phyloP scores from a whole-genome alignment of 2,329 filamentous ascomycete species.

The Colletotrichum theobromicola region DNA sequence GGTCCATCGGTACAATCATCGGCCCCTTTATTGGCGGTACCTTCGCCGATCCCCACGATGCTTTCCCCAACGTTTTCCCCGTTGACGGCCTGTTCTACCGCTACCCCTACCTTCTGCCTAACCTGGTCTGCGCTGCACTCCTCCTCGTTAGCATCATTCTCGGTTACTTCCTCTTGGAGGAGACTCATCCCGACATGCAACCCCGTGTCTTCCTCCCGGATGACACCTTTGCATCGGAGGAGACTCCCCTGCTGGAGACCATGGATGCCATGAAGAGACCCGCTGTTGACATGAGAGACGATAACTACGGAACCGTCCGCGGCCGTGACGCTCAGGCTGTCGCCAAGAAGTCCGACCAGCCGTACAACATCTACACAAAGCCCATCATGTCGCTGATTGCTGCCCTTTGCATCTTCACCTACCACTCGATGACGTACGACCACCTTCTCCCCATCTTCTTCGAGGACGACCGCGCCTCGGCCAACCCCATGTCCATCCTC shows the following conservation, averaged over 20 bases:
- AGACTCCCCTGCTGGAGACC: conserved; percentile 78
- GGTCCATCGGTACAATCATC: conserved; percentile 88
- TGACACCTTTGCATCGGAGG: conserved; percentile 59
- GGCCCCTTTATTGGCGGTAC: conserved; percentile 88
- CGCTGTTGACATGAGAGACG: conserved; percentile 75
- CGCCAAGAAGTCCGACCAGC: conserved; percentile 36
- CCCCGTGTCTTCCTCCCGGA: conserved; percentile 40
- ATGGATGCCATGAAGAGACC: conserved; percentile 77
- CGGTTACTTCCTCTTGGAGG: conserved; percentile 82
- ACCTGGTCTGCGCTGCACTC: conserved; percentile 80
- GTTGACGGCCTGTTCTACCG: conserved; percentile 71
- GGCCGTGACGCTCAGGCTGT: conserved; percentile 37
- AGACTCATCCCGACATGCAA: conserved; percentile 73
- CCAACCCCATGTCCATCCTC: conserved; percentile 36
- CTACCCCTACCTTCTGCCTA: conserved; percentile 89
- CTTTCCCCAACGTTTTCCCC: conserved; percentile 76
- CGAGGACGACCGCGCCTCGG: conserved; percentile 70
- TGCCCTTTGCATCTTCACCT: conserved; percentile 89
- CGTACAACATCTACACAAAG: conserved; percentile 54
- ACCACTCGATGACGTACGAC: conserved; percentile 95
- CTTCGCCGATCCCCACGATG: conserved; percentile 78
- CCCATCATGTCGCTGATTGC: conserved; percentile 77
- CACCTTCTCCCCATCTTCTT: conserved; percentile 92
- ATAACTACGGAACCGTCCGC: conserved; percentile 78
- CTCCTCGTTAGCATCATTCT: conserved; percentile 80